phyloP scores from a whole-genome alignment of 2,329 filamentous ascomycete species.

The Aspergillus puulaauensis region DNA sequence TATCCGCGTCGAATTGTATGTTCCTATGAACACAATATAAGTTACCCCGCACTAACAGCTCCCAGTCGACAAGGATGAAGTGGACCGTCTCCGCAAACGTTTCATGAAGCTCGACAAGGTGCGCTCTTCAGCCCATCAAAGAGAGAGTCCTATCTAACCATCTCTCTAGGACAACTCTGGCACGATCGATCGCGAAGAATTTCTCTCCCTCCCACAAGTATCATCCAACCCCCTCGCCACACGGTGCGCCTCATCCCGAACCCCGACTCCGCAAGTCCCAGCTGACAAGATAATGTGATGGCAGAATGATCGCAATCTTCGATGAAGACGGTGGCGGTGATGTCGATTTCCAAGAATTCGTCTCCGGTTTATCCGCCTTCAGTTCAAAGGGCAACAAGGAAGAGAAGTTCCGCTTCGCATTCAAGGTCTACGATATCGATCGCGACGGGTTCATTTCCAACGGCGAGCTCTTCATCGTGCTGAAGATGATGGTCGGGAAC shows the following conservation, averaged over 20 bases:
- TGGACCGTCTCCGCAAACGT: constrained; percentile 89
- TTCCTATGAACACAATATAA: neutral
- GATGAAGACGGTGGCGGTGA: constrained; percentile 97
- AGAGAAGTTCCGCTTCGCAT: constrained; percentile 95
- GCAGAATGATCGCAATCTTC: constrained; percentile 97
- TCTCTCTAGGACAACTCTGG: constrained; percentile 82
- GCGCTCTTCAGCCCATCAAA: constrained; percentile 7
- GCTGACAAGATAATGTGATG: neutral
- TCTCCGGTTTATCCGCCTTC: constrained; percentile 91
- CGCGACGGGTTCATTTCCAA: constrained; percentile 98
- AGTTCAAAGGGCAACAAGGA: constrained; percentile 98
- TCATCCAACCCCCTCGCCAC: constrained; percentile 97
- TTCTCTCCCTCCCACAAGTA: constrained; percentile 94
- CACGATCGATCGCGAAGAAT: constrained; percentile 97
- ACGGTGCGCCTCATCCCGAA: constrained; percentile 55
- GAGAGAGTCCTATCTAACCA: neutral
- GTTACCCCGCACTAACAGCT: neutral
- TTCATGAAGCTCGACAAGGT: constrained; percentile 99
- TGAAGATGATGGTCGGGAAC: constrained; percentile 99
- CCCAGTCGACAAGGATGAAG: constrained; percentile 92
- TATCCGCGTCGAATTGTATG: constrained; percentile 93
- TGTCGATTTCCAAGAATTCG: constrained; percentile 98
- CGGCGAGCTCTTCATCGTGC: constrained; percentile 96
- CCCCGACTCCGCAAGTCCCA: neutral
- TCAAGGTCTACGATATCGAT: constrained; percentile 99